phyloP scores from a whole-genome alignment of 495 filamentous ascomycete species.

The Neurospora sp. region DNA sequence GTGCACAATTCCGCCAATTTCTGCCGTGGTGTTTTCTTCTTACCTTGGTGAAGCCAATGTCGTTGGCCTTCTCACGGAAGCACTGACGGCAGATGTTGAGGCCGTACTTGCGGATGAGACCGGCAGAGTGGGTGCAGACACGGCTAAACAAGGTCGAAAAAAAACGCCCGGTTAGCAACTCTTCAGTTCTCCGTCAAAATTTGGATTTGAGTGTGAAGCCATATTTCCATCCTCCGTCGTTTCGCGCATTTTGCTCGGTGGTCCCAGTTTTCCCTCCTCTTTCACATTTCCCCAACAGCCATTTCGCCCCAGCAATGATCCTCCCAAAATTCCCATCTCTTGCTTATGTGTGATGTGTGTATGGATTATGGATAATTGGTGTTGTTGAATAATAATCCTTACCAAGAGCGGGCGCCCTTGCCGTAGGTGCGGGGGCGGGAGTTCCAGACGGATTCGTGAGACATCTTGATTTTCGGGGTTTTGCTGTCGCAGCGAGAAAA shows the following conservation, averaged over 20 bases:
- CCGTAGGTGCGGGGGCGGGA: conserved; percentile 92
- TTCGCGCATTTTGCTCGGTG: not conserved
- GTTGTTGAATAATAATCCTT: conserved; percentile 25
- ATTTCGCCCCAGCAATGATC: not conserved
- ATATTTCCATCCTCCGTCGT: not conserved
- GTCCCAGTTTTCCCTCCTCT: not conserved
- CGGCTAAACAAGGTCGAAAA: conserved; percentile 46
- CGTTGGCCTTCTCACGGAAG: conserved; percentile 92
- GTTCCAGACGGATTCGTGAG: conserved; percentile 99
- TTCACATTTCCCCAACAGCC: not conserved
- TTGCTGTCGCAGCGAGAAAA: conserved; percentile 3
- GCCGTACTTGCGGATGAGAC: conserved; percentile 98
- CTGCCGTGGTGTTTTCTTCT: conserved; percentile 10
- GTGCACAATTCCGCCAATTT: not conserved
- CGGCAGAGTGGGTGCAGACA: conserved; percentile 88
- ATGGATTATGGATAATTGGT: not conserved
- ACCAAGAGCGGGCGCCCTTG: conserved; percentile 90
- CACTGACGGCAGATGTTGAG: conserved; percentile 99
- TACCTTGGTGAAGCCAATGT: conserved; percentile 99
- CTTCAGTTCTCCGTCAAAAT: conserved; percentile 9
- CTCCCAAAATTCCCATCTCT: not conserved
- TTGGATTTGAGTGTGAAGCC: not conserved
- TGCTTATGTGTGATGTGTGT: not conserved
- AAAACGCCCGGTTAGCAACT: conserved; percentile 12
- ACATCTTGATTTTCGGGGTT: conserved; percentile 51